These are phyloP conservation scores for Sugiyamaella xylanicola DNA, from an alignment of 1,139 yeast species.

Conservation along the genomic window DNA sequence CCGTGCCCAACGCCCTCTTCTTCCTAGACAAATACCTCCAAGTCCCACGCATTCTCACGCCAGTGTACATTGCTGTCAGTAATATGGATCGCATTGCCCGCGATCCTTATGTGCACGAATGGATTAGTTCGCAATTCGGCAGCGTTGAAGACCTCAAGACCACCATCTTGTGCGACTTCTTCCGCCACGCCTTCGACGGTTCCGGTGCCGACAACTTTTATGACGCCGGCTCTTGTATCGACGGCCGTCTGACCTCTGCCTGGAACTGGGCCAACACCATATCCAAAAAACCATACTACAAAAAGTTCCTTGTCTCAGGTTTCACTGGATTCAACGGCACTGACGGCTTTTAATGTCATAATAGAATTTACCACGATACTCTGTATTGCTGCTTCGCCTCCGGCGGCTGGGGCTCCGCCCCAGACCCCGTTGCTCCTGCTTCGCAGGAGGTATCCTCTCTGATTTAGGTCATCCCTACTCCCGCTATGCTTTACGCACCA, in stretches of 20 bases:
- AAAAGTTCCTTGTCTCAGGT: slow-evolving; percentile 64
- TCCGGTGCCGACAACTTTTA: slow-evolving; percentile 78
- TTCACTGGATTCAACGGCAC: slow-evolving; percentile 75
- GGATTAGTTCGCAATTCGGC: slow-evolving; percentile 60
- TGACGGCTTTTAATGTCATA: slow-evolving; percentile 50
- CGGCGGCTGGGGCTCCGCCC: not conserved
- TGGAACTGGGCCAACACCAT: slow-evolving; percentile 79
- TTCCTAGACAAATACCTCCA: slow-evolving; percentile 75
- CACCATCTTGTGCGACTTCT: slow-evolving; percentile 63
- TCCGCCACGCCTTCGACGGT: slow-evolving; percentile 73
- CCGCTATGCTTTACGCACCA: slow-evolving; percentile 1
- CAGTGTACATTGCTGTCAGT: slow-evolving; percentile 59
- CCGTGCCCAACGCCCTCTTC: slow-evolving; percentile 76
- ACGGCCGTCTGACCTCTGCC: slow-evolving; percentile 73
- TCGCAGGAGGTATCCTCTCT: too few relatives aligned
- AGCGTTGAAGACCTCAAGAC: slow-evolving; percentile 53
- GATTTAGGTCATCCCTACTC: not conserved
- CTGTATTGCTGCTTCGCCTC: too few relatives aligned
- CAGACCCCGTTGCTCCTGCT: too few relatives aligned
- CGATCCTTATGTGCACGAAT: slow-evolving; percentile 52
- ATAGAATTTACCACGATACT: too few relatives aligned
- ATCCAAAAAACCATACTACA: slow-evolving; percentile 62
- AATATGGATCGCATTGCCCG: slow-evolving; percentile 52
- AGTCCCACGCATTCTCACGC: slow-evolving; percentile 70
- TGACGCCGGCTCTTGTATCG: slow-evolving; percentile 79